Evolutionary conservation across 2,329 filamentous ascomycete genomes (phyloP), one percentile per base, ranked within the genome.

Genomic region (Bipolaris gigantea): DNA sequence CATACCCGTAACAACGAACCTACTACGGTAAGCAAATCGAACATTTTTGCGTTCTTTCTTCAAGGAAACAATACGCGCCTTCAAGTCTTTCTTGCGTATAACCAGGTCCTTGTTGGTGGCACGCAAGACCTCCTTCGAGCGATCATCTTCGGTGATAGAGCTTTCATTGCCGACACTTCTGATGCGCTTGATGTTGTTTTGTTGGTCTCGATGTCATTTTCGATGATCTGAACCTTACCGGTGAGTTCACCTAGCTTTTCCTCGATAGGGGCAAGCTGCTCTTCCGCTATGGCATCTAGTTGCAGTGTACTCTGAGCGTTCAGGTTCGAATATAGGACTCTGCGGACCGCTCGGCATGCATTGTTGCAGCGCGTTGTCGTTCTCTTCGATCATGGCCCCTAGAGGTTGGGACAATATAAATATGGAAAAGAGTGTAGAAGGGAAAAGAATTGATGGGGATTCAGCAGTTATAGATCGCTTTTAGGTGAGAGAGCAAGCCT

Each of bases 1-100:
- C 11, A 61, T 13, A 5, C 18, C 38, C 3, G 42, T 41, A 1
- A 39, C 45, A 10, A 66, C 59, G 19, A 58, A 46, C 5, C 47
- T 50, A 15, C 56, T 67, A 1, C 60, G 59, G 8, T 27, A 42
- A 4, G 16, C 30, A 11, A 61, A 50, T 3, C 43, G 52, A 7
- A 59, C 11, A 6, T 38, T 34, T 16, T 43, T 53, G 5, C 52
- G 53, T 13, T 50, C 11, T 27, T 50, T 50, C 9, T 46, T 39
- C 18, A 49, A 43, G 8, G 23, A 27, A 7, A 9, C 9, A 5
- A 44, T 27, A 5, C n/a, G 16, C n/a, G 33, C 4, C n/a, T n/a
- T 23, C 30, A 33, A 16, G 1, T 15, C 1, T 8, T 48, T 53
- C 27, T 55, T 57, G 30, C 47, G 19, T 9, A 35, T 33, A 9